Evolutionary conservation across 1,139 yeast genomes (phyloP), one percentile per base, ranked within the genome.

Genomic region (Saccharomyces hybrid): DNA sequence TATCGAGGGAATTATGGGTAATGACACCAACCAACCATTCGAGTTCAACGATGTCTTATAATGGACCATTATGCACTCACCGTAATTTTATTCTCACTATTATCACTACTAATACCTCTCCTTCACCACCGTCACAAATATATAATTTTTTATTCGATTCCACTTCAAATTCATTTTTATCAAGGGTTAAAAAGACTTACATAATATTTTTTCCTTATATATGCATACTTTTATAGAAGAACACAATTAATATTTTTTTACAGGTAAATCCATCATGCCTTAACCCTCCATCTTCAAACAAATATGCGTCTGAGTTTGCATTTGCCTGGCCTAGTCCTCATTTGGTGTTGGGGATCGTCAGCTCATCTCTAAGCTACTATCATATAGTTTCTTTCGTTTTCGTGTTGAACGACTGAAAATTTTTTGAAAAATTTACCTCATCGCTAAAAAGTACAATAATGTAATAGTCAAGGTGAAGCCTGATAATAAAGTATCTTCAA

Each of bases 1-100:
- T 62, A 87, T 85, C 44, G 93, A 85, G 63, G 88, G 82, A 61
- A 67, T 68, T n/a, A 60, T 68, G 16, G 65, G 62, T 38, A 55
- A 55, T 28, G 61, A 61, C 4, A 53, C 50, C 8, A 53, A 62
- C 5, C 57, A 56, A 26, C 56, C 60, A 7, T 61, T 65, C 46
- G 67, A 65, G 16, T 60, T 65, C 46, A 64, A 61, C 52, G 68
- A 65, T 53, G 56, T 61, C 16, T 51, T 62, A 31, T 62, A 62
- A 50, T 61, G 38, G 52, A 25, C 27, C 14, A 47, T 9, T 47
- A 9, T 4, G 28, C 31, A 14, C 8, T 16, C 16, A 16, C 16
- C 16, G 16, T 16, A 16, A 16, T 38, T 2, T 16, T 16, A 9
- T n/a, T 7, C 5, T 38, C 16, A 38, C 9, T 16, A 2, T 25